These are phyloP conservation scores for Fonsecaea monophora DNA, from an alignment of 2,329 filamentous ascomycete genomes.

Conservation along the genomic window DNA sequence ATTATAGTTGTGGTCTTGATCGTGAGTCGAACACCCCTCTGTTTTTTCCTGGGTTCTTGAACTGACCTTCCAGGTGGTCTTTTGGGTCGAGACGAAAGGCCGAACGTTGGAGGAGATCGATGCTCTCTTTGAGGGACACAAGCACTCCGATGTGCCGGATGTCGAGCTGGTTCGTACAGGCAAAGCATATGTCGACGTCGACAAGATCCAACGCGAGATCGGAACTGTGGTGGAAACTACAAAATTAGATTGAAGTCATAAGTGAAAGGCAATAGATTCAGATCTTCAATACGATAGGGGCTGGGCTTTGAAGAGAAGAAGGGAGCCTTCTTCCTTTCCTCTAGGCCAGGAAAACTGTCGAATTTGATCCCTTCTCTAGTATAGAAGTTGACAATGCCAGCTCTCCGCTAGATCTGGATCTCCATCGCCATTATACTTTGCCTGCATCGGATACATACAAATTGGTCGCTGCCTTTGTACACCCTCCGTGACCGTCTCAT, in stretches of 20 bases:
- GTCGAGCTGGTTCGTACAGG: conserved; percentile 18
- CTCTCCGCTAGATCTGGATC: not conserved
- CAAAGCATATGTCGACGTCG: conserved; percentile 11
- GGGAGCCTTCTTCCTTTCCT: not conserved
- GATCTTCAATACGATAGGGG: not conserved
- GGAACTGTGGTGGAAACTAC: conserved; percentile 12
- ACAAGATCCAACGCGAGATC: conserved; percentile 10
- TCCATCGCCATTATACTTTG: not conserved
- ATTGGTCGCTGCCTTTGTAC: conserved; percentile 31
- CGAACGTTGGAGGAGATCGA: conserved; percentile 42
- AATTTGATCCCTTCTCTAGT: not conserved
- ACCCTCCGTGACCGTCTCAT: conserved; percentile 41
- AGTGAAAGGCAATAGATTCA: not conserved
- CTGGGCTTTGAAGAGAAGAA: not conserved
- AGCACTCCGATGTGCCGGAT: conserved; percentile 18
- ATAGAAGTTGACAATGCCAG: not conserved
- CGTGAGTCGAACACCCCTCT: conserved; percentile 15
- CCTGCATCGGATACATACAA: conserved; percentile 4
- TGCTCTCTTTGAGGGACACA: conserved; percentile 21
- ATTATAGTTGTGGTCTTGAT: conserved; percentile 51
- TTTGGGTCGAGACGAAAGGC: conserved; percentile 41
- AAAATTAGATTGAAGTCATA: conserved; percentile 11
- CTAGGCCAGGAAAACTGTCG: not conserved
- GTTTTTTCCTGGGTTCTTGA: not conserved
- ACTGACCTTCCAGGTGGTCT: conserved; percentile 9